phyloP scores from a whole-genome alignment of 202 grass and related monocot species.

The Digitaria exilis region DNA sequence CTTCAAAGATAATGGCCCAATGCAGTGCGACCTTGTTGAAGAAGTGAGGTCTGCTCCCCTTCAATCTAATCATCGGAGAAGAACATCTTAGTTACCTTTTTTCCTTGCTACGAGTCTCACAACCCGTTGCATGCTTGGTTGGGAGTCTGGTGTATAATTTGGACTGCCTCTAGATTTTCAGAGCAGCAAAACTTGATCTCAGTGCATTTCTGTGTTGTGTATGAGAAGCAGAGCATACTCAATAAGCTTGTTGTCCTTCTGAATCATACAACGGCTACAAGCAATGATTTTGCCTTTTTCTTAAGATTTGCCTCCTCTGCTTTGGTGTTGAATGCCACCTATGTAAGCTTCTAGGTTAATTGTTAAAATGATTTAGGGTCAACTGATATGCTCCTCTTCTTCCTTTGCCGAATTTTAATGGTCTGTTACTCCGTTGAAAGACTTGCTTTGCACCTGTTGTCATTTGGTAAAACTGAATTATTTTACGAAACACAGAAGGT shows the following conservation, averaged over 20 bases:
- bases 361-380: background rate
- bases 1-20: conserved; percentile 98
- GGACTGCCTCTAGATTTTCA: conserved; percentile 48
- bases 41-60: conserved; percentile 51
- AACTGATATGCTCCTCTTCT: background rate
- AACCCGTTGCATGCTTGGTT: conserved; percentile 31
- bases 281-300: conserved; percentile 47
- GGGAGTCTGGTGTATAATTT: conserved; percentile 42
- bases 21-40: conserved; percentile 76
- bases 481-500: no score
- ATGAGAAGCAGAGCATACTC: conserved; percentile 54
- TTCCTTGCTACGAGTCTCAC: conserved; percentile 23
- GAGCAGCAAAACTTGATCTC: conserved; percentile 56
- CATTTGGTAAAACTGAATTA: background rate
- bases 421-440: background rate
- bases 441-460: background rate
- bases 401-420: background rate
- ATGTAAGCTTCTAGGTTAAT: background rate
- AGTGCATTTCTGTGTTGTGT: conserved; percentile 49
- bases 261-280: conserved; percentile 32
- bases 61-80: conserved; percentile 1
- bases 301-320: background rate
- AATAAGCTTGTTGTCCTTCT: conserved; percentile 54
- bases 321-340: background rate
- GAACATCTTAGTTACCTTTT: conserved; percentile 10